Base-by-base conservation (phyloP, 2,329 filamentous ascomycete species). In the Cladophialophora yegresii region DNA sequence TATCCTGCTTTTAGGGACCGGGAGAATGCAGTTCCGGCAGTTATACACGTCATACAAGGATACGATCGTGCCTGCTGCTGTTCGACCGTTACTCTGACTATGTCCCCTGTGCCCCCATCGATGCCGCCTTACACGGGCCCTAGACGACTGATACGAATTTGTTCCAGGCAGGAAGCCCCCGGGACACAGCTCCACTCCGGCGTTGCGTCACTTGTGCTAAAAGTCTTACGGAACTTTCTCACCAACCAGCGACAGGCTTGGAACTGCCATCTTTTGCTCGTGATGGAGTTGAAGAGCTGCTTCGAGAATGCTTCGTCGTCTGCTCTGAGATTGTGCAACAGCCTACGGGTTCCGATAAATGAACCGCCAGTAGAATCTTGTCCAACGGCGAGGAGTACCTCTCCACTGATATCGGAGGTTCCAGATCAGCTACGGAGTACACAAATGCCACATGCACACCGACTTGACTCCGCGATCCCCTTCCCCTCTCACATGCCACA, bases 131-230 rank as follows among this genome's bases (percentile, higher is more conserved):
- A 36, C 54, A 51, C 61, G 47, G 47, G 61, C 64, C 64, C 57
- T 56, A 62, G 62, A 22, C 20, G 43, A 63, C 58, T 55, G 63
- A 60, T 56, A 49, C 56, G 26, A 54, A 20, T 23, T 54, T 40
- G 54, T 36, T 59, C 55, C n/a, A 50, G 51, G 55, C 54, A 50
- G 57, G 30, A 36, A 32, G 43, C 45, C 7, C 30, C 55, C 57
- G 49, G 50, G 16, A 54, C 26, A 59, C 36, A 58, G 61, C 54
- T 63, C 61, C 64, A 57, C 61, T 58, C 22, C 61, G 50, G 43
- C 54, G 64, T 66, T 66, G 64, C 64, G 64, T 66, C 64, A 66
- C 61, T 55, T 40, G 8, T 12, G 57, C 45, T 59, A 59, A 23
- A n/a, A 26, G 26, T 23, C 1, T 54, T 32, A 28, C 23, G 23